Percentiles rank a stretch among this genome's conserved stretches.
Conservation (phyloP, 768 basidiomycete genomes). For the Boletus vermiculosoides region DNA sequence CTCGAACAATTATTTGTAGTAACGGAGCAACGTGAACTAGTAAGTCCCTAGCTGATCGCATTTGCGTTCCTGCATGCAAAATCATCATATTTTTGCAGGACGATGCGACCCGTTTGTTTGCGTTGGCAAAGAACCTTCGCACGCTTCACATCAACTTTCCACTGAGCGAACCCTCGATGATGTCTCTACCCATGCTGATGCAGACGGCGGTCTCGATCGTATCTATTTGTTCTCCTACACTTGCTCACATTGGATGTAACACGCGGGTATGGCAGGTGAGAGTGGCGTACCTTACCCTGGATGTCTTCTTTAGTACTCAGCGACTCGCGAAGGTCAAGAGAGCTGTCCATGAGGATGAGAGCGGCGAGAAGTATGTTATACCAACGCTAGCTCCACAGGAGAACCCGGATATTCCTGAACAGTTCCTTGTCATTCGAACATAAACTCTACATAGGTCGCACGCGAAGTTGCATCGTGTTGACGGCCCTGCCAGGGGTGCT, state of each 20-base stretch:
- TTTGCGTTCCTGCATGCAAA: neutral
- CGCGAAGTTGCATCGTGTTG: neutral
- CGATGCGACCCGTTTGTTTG: slow-evolving; percentile 34
- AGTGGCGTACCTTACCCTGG: slow-evolving; percentile 2
- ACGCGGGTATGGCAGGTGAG: slow-evolving; percentile 69
- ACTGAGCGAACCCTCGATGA: slow-evolving; percentile 20
- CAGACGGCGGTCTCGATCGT: slow-evolving; percentile 46
- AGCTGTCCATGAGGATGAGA: slow-evolving; percentile 34
- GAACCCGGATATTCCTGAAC: slow-evolving; percentile 66
- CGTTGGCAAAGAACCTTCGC: slow-evolving; percentile 46
- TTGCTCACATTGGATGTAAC: slow-evolving; percentile 66
- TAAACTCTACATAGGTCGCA: slow-evolving; percentile 7
- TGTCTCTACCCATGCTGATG: slow-evolving; percentile 20
- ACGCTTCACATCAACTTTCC: slow-evolving; percentile 62
- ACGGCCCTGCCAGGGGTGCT: neutral
- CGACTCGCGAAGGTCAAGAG: slow-evolving; percentile 44
- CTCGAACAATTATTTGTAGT: slow-evolving; percentile 68
- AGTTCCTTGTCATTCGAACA: slow-evolving; percentile 61
- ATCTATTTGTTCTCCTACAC: slow-evolving; percentile 46
- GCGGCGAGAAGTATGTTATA: slow-evolving; percentile 39
- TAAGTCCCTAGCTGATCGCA: slow-evolving; percentile 21
- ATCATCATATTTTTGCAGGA: slow-evolving; percentile 12
- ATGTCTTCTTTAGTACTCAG: neutral
- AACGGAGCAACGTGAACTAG: slow-evolving; percentile 46
- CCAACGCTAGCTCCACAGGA: slow-evolving; percentile 53